These are phyloP conservation scores for Vaccinium vitisidaea DNA, from an alignment of 148 eudicot genomes.

Conservation along the genomic window DNA sequence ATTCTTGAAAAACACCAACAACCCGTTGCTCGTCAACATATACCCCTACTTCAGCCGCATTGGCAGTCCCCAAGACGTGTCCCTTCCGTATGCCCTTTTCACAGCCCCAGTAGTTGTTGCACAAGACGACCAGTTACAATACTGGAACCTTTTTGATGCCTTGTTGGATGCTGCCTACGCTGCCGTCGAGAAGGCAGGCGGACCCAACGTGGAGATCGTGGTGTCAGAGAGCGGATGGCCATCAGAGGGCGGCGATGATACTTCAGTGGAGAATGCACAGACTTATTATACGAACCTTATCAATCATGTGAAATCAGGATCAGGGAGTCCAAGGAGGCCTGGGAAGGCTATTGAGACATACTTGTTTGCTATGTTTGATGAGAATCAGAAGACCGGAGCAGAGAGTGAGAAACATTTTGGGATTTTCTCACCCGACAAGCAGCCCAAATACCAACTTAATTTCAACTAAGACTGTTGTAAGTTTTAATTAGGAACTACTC, in stretches of 20 bases:
- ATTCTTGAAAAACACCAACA: not conserved
- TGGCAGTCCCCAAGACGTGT: not conserved
- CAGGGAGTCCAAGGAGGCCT: not conserved
- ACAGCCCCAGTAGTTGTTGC: not conserved
- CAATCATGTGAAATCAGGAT: not conserved
- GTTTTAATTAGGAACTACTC: too few species aligned
- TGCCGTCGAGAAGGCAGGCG: not conserved
- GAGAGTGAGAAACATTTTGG: not conserved
- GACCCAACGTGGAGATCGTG: not conserved
- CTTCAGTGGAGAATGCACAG: not conserved
- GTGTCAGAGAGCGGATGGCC: slow-evolving; percentile 17
- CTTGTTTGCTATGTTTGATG: not conserved
- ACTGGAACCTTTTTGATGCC: not conserved
- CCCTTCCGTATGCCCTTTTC: not conserved
- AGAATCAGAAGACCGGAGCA: not conserved
- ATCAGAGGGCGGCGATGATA: not conserved
- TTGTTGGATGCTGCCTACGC: not conserved
- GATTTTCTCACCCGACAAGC: not conserved
- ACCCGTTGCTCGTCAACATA: not conserved
- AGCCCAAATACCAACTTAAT: not conserved
- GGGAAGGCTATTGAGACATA: not conserved
- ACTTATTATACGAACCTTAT: not conserved
- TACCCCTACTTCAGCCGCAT: not conserved
- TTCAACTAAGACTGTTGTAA: not conserved
- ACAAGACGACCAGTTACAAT: not conserved